phyloP scores from a whole-genome alignment of 768 basidiomycete genomes.

The Amanita rubescens region DNA sequence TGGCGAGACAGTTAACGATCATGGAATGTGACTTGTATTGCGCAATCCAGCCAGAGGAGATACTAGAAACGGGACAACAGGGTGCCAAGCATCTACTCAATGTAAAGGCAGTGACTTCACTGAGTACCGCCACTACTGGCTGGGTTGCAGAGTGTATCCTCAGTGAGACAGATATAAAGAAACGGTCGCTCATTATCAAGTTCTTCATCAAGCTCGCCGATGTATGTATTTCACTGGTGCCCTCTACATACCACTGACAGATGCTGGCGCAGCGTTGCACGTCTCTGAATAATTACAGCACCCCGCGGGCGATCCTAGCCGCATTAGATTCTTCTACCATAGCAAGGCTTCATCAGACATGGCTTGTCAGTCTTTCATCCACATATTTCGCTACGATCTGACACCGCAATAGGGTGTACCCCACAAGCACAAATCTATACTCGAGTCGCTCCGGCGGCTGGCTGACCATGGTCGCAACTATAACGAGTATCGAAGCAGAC shows the following conservation, averaged over 20 bases:
- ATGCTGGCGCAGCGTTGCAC: conserved; percentile 65
- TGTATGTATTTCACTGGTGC: conserved; percentile 38
- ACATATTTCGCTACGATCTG: not conserved
- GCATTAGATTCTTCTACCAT: conserved; percentile 96
- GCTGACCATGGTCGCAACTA: conserved; percentile 91
- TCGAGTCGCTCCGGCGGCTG: conserved; percentile 75
- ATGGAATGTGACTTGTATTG: conserved; percentile 90
- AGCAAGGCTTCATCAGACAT: conserved; percentile 85
- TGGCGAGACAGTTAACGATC: conserved; percentile 89
- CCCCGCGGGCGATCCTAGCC: conserved; percentile 85
- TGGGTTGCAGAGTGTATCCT: conserved; percentile 96
- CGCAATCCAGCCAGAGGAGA: conserved; percentile 80
- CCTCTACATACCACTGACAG: conserved; percentile 7
- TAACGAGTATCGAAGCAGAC: conserved; percentile 80
- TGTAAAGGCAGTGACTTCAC: conserved; percentile 75
- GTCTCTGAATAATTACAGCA: conserved; percentile 82
- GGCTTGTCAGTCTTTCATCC: conserved; percentile 59
- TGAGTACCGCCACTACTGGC: conserved; percentile 91
- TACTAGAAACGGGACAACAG: conserved; percentile 77
- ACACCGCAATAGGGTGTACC: conserved; percentile 54
- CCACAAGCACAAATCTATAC: conserved; percentile 73
- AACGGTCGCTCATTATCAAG: conserved; percentile 69
- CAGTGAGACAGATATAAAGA: conserved; percentile 84
- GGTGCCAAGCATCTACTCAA: conserved; percentile 55
- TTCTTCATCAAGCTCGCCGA: conserved; percentile 93